These are phyloP conservation scores for Pyrus bretschneideri DNA, from an alignment of 306 rosid genomes.

Conservation along the genomic window DNA sequence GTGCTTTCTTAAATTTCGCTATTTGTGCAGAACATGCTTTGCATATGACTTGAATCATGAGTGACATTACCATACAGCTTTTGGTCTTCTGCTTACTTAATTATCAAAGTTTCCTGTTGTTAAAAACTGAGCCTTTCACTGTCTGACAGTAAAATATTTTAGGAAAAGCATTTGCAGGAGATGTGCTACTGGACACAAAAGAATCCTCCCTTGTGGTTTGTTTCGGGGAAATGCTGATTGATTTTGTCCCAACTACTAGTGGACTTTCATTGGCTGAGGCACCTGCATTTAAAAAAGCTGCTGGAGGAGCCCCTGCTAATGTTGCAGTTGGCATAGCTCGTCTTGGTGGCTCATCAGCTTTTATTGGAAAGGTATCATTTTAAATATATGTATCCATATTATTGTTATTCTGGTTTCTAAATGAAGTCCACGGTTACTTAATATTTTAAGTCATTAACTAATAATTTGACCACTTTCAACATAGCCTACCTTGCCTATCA, in stretches of 20 bases:
- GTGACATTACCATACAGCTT: background rate
- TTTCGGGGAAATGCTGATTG: slow-evolving; percentile 95
- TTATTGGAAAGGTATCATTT: slow-evolving; percentile 75
- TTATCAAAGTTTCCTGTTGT: background rate
- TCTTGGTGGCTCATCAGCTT: slow-evolving; percentile 91
- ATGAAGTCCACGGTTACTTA: background rate
- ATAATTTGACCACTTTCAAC: background rate
- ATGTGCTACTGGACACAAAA: slow-evolving; percentile 42
- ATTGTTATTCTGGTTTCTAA: background rate
- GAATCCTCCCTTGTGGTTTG: slow-evolving; percentile 82
- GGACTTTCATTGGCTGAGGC: slow-evolving; percentile 90
- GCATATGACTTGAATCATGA: background rate
- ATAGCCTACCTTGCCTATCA: background rate
- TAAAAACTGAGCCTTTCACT: slow-evolving; percentile 1
- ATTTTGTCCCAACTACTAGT: slow-evolving; percentile 74
- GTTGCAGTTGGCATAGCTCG: slow-evolving; percentile 95
- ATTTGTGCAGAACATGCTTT: background rate
- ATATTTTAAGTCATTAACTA: background rate
- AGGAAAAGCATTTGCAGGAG: slow-evolving; percentile 64
- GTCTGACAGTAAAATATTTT: slow-evolving; percentile 14
- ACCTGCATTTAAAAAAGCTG: slow-evolving; percentile 89
- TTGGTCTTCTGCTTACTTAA: background rate
- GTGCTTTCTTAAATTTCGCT: background rate
- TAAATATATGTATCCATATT: slow-evolving; percentile 7
- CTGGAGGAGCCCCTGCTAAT: slow-evolving; percentile 98